A percentile compares a stretch with the other conserved stretches of the same genome.
Conservation (phyloP, 2,329 filamentous ascomycete species). For the Didymella pinodella region DNA sequence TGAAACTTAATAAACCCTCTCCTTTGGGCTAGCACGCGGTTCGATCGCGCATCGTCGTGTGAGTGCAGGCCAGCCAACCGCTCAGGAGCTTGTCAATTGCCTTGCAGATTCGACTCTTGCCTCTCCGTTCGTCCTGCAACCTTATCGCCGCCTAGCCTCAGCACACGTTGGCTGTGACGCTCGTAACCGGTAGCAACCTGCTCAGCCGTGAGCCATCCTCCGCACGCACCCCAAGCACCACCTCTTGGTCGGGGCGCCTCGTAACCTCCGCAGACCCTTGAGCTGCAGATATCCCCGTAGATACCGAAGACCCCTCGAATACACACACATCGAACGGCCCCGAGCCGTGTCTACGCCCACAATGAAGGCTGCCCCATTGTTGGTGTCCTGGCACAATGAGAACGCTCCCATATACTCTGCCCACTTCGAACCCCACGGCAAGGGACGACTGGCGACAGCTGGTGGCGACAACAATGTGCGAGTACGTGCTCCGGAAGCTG, state of each 20-base stretch:
- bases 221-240: constrained; percentile 19
- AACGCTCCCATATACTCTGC: constrained; percentile 97
- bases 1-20: constrained; percentile 23
- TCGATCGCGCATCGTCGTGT: constrained; percentile 28
- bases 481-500: constrained; percentile 61
- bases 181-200: constrained; percentile 18
- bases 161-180: constrained; percentile 14
- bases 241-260: constrained; percentile 22
- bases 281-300: constrained; percentile 10
- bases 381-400: constrained; percentile 99
- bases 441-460: constrained; percentile 88
- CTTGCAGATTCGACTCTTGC: constrained; percentile 20
- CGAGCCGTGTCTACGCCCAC: constrained; percentile 33
- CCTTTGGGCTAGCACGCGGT: constrained; percentile 32
- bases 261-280: constrained; percentile 11
- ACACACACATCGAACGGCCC: constrained; percentile 24
- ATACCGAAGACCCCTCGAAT: not conserved
- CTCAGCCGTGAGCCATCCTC: constrained; percentile 22
- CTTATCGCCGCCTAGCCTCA: not conserved
- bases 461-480: constrained; percentile 97
- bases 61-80: constrained; percentile 25
- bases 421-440: constrained; percentile 92
- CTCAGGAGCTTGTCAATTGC: constrained; percentile 30
- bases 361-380: constrained; percentile 96
- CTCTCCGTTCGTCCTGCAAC: constrained; percentile 2